Percentiles rank a stretch among this genome's conserved stretches.
Evolutionary conservation across 805 yeast genomes (phyloP).

Genomic region (Limtongia smithiae): DNA sequence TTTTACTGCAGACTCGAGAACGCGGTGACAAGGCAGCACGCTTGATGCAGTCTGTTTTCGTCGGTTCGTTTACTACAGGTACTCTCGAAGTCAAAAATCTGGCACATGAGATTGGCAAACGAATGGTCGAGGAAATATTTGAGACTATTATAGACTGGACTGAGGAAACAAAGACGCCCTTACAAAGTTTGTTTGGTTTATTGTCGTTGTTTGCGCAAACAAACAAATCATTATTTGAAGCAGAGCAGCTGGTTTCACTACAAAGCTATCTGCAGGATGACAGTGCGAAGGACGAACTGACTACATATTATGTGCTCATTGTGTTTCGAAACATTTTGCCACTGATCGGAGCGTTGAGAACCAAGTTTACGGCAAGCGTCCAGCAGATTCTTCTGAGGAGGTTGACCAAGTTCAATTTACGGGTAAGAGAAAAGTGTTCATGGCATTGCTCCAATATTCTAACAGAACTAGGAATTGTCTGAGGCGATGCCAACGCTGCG

Average conservation of each 20-base stretch:
- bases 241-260: slow-evolving; percentile 63
- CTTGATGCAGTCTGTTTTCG: slow-evolving; percentile 10
- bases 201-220: slow-evolving; percentile 56
- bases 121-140: slow-evolving; percentile 41
- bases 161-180: slow-evolving; percentile 24
- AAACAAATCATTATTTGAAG: slow-evolving; percentile 52
- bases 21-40: slow-evolving; percentile 11
- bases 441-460: too few species aligned
- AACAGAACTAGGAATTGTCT: slow-evolving; percentile 48
- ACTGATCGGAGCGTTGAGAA: slow-evolving; percentile 45
- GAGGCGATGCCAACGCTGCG: slow-evolving; percentile 72
- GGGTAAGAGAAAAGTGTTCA: slow-evolving; percentile 9
- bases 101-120: not conserved
- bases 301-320: slow-evolving; percentile 50
- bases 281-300: slow-evolving; percentile 39
- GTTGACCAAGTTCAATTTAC: slow-evolving; percentile 56
- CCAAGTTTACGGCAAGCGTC: slow-evolving; percentile 48
- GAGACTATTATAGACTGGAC: slow-evolving; percentile 41
- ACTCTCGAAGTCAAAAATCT: not conserved
- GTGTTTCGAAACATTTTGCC: slow-evolving; percentile 53
- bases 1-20: slow-evolving; percentile 15
- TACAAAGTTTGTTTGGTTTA: slow-evolving; percentile 46
- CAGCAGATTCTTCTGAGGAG: slow-evolving; percentile 51
- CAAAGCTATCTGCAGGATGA: slow-evolving; percentile 61
- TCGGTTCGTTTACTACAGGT: not conserved